Base-by-base conservation (phyloP, 441 rosid species). In the Pelargonium cotyledonis region DNA sequence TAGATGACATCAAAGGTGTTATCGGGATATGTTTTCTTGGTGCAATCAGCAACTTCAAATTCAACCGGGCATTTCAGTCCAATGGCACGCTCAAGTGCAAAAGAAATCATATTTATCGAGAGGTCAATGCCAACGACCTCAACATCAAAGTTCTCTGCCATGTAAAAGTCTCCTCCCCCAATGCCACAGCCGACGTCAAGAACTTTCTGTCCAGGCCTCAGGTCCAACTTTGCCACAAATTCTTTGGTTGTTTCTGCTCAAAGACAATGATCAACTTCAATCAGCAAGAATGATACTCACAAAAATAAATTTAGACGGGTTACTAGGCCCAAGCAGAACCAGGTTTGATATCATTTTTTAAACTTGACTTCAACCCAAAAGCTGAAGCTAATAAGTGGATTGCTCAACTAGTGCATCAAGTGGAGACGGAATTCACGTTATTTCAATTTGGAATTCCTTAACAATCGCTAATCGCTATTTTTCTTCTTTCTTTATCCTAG, bases 151-250 rank as follows among this genome's bases (percentile, higher is more conserved):
- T 84, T 83, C 82, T 91, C 88, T 66, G 97, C 97, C 97, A 93
- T 93, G 82, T 89, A 93, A 80, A 93, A 93, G 82, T 89, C 96
- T 49, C 99, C 97, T 77, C 99, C 99, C 8, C 99, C 98, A 38
- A 92, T 95, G 71, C 99, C 99, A 76, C 99, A 95, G 55, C 99
- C 99, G 77, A 95, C 98, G 82, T 95, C 99, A 12, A 95, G 82
- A 73, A 95, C 97, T 79, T 86, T 95, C 79, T 90, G 98, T 58
- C 97, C 95, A 62, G 92, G 89, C 78, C 83, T 90, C 26, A 95
- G 89, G 74, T 89, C 81, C 84, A 95, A 85, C 77, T 81, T 90
- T 72, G 77, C 89, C 72, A 92, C 99, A 79, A 95, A 95, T 70
- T 95, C 99, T 81, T 86, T 90, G 4, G 98, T 95, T 58, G 98